Evolutionary conservation across 441 rosid species (phyloP), one percentile per base, ranked within the genome.

Genomic region (Erodium moschatum): DNA sequence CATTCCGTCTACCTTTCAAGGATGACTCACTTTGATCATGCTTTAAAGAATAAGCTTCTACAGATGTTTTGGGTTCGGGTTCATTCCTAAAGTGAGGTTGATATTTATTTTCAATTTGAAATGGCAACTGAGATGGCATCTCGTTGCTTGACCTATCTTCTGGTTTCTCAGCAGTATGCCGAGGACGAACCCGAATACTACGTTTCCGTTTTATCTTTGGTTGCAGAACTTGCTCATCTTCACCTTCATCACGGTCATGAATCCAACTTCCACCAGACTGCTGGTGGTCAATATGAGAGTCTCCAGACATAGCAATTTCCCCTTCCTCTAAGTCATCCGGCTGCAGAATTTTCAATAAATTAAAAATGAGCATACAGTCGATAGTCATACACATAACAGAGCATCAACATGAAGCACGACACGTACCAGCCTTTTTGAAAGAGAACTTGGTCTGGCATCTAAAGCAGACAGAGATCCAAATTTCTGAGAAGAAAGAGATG

Each of bases 231-330:
- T 92, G 99, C 73, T 95, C 98, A 66, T 92, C 98, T 82, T 92
- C 99, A 69, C 91, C 97, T 82, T 90, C 98, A 18, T 89, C 98
- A 3, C 92, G 96, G 58, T 90, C 98, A 76, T 88, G 97, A 67
- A 83, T 83, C 98, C 95, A 89, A 85, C 96, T 95, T 79, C 89
- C 98, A 73, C 89, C 98, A 73, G 99, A 95, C 73, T 85, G 97
- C 77, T 85, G 97, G 78, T 72, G 95, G 69, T 90, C 97, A 79
- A 85, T 67, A 79, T 87, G 97, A 80, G 99, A 90, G 76, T 92
- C 98, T 80, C 89, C 96, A 40, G 99, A 95, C 52, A 84, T 76
- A 12, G 87, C 99, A 72, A 95, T 89, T 81, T 95, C 99, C 68
- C 99, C 99, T 73, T 95, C 99, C 82, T 95, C 99, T 63, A 92